phyloP scores from a whole-genome alignment of 169 alveolate species.

The Cryptosporidium muris region DNA sequence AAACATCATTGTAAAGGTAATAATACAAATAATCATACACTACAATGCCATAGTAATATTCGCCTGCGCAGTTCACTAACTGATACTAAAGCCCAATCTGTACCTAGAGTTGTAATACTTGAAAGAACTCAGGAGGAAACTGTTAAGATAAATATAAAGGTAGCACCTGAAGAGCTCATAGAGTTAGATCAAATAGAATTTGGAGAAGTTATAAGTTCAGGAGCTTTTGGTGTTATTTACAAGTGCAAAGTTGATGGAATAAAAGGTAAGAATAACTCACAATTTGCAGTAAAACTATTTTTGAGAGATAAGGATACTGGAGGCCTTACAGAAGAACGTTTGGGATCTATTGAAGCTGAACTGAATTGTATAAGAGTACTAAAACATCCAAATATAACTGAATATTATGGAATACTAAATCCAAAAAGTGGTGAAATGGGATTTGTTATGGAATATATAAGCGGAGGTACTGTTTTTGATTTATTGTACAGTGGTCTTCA shows the following conservation, averaged over 20 bases:
- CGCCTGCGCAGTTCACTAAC: constrained; percentile 40
- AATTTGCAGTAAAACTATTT: constrained; percentile 56
- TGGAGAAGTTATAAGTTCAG: constrained; percentile 33
- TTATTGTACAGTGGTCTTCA: constrained; percentile 73
- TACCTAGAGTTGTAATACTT: constrained; percentile 57
- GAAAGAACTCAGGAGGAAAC: constrained; percentile 43
- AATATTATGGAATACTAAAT: constrained; percentile 62
- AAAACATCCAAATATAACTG: constrained; percentile 47
- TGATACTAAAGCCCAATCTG: constrained; percentile 8
- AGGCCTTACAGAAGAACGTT: constrained; percentile 48
- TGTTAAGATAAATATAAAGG: constrained; percentile 27
- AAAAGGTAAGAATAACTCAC: constrained; percentile 5
- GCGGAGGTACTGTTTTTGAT: constrained; percentile 81
- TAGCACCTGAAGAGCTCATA: constrained; percentile 26
- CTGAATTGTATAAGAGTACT: constrained; percentile 45
- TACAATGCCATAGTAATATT: background rate
- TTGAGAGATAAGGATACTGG: constrained; percentile 14
- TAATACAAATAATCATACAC: no score
- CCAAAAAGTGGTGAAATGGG: constrained; percentile 73
- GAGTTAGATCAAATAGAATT: constrained; percentile 39
- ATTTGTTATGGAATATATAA: constrained; percentile 79
- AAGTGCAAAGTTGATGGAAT: constrained; percentile 20
- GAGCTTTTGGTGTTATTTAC: constrained; percentile 57
- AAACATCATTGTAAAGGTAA: no score
- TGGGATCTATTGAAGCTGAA: constrained; percentile 55